Percentiles rank a stretch among this genome's conserved stretches.
These are phyloP conservation scores for Populus hybrid DNA, from an alignment of 441 rosid genomes.

Conservation along the genomic window DNA sequence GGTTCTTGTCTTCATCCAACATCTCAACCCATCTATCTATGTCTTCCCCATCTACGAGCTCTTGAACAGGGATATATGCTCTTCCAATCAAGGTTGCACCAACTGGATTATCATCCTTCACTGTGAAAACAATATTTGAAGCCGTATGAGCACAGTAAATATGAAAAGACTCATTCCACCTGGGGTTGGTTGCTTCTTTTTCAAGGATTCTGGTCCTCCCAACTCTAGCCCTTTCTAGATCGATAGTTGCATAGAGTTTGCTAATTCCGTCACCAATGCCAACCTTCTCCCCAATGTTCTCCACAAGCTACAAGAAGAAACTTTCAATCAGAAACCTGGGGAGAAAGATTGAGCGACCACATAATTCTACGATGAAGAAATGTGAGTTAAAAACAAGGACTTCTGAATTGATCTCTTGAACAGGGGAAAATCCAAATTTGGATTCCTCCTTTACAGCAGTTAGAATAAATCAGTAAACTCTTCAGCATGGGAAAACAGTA, in stretches of 20 bases:
- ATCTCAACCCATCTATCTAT: slow-evolving; percentile 84
- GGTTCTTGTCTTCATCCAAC: slow-evolving; percentile 59
- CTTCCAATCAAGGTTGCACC: slow-evolving; percentile 93
- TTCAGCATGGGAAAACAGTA: not conserved
- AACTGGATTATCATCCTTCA: slow-evolving; percentile 85
- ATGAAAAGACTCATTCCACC: slow-evolving; percentile 94
- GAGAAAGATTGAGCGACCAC: not conserved
- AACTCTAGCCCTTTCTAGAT: slow-evolving; percentile 89
- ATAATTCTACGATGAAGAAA: not conserved
- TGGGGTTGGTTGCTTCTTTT: slow-evolving; percentile 58
- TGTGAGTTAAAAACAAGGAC: not conserved
- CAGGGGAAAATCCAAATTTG: not conserved
- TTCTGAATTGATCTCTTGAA: not conserved
- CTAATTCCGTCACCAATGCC: slow-evolving; percentile 79
- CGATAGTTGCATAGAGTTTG: slow-evolving; percentile 77
- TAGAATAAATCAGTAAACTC: not conserved
- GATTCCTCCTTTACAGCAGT: too few species aligned
- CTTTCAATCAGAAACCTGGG: slow-evolving; percentile 18
- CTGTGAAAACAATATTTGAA: slow-evolving; percentile 73
- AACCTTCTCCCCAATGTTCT: slow-evolving; percentile 69
- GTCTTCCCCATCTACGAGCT: slow-evolving; percentile 65
- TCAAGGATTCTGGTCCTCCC: slow-evolving; percentile 79
- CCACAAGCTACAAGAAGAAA: slow-evolving; percentile 47
- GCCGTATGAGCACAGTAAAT: slow-evolving; percentile 88
- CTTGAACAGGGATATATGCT: slow-evolving; percentile 73